Base-by-base conservation (phyloP, 371 early-diverging fungal genomes). In the Nematocida major region DNA sequence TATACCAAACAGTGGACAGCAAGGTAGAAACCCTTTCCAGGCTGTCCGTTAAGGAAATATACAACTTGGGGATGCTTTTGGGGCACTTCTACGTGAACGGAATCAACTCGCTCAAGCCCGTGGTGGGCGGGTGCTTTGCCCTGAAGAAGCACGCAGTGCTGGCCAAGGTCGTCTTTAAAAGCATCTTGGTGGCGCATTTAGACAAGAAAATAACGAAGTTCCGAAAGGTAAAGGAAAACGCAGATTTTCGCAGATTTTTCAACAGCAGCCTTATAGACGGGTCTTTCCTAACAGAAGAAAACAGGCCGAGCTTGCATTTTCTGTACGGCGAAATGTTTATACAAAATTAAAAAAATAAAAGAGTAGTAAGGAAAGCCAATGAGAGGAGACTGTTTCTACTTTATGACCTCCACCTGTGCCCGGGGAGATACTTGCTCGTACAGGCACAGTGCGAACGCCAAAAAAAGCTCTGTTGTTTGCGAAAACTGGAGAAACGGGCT, bases 301-400 rank as follows among this genome's bases (percentile, higher is more conserved):
- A 57, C 38, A 13, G 26, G 22, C 5, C 7, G 22, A 38, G 38
- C 22, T 57, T 57, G 34, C 36, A 57, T 5, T 7, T 22, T 26
- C 36, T 57, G 57, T 57, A 57, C 38, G 5, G 34, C 30, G 22
- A 32, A 11, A 57, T 57, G 57, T 57, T 57, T 57, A 57, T 57
- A 57, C 26, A 57, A 57, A 20, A 36, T 7, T 57, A 57, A 43
- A 57, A 57, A 57, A 57, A 36, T 57, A 36, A 26, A 36, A 36
- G 22, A 26, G 13, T 34, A 7, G 5, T 32, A 15, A 43, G 36
- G n/a, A 57, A 30, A 62, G 22, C 43, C 4, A 51, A 73, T 73
- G 54, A 80, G 62, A 47, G 85, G 82, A n/a, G 85, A 85, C 50
- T 85, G 85, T 68, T 85, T 84, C 76, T 85, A 83, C 70, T 85